Percentiles rank a stretch among this genome's conserved stretches.
These are phyloP conservation scores for Debaryomyces sp. DNA, from an alignment of 1,139 yeast species.

Conservation along the genomic window DNA sequence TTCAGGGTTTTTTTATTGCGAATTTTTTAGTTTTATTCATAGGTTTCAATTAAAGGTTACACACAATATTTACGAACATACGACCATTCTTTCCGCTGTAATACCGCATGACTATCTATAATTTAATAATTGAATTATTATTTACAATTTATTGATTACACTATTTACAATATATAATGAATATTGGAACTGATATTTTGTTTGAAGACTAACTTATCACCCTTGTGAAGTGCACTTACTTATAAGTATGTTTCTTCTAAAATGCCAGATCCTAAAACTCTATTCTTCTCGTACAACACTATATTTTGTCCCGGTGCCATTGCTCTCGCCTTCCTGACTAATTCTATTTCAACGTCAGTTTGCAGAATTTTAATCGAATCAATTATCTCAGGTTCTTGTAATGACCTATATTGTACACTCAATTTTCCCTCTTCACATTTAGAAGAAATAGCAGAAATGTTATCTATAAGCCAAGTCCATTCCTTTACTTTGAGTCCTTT, in stretches of 20 bases:
- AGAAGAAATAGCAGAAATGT: conserved; percentile 11
- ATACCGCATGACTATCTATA: too few relatives aligned
- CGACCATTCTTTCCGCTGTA: neutral
- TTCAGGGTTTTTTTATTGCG: neutral
- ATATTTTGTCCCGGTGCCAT: conserved; percentile 90
- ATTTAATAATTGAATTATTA: neutral
- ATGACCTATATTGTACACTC: conserved; percentile 67
- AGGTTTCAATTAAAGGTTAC: neutral
- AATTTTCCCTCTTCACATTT: conserved; percentile 23
- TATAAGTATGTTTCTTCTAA: conserved; percentile 20
- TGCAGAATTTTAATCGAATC: conserved; percentile 16
- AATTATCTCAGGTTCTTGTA: conserved; percentile 56
- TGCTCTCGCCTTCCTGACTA: conserved; percentile 59
- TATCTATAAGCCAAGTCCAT: conserved; percentile 54
- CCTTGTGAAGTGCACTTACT: neutral
- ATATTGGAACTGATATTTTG: neutral
- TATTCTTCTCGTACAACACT: conserved; percentile 67
- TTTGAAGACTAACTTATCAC: neutral
- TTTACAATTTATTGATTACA: conserved; percentile 1
- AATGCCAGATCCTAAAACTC: conserved; percentile 78
- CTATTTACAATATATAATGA: neutral
- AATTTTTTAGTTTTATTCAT: neutral
- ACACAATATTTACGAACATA: neutral
- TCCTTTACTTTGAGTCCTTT: conserved; percentile 41
- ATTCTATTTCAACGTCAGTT: conserved; percentile 28